Evolutionary conservation across 768 basidiomycete species (phyloP).

Genomic region (Ramaria rubella): DNA sequence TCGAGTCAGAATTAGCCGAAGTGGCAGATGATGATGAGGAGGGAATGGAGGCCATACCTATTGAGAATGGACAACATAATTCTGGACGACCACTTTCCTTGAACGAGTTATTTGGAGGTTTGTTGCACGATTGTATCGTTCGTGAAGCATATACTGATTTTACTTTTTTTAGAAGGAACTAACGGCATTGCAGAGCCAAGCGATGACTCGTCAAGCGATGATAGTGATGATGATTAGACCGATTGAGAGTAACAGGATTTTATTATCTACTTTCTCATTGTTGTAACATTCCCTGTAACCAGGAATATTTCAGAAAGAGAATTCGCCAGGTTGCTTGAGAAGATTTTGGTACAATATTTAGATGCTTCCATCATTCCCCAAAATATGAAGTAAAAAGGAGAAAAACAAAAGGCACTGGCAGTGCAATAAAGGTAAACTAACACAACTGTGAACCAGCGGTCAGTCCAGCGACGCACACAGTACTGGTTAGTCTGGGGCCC

Average conservation of each 20-base stretch:
- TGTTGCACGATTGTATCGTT: background rate
- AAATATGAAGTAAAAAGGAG: too few relatives aligned
- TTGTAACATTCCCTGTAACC: background rate
- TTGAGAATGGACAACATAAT: background rate
- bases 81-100: conserved; percentile 3
- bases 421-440: background rate
- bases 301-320: too few relatives aligned
- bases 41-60: conserved; percentile 7
- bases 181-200: background rate
- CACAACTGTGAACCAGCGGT: background rate
- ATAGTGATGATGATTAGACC: conserved; percentile 32
- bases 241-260: too few relatives aligned
- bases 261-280: background rate
- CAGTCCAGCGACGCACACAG: background rate
- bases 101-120: conserved; percentile 5
- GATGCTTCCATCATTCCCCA: too few relatives aligned
- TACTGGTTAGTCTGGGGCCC: background rate
- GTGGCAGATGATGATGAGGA: conserved; percentile 18
- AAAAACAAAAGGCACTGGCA: too few relatives aligned
- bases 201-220: conserved; percentile 15
- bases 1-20: conserved; percentile 33
- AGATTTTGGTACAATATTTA: too few relatives aligned
- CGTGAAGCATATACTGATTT: background rate
- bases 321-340: too few relatives aligned
- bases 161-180: too few relatives aligned